Evolutionary conservation across 2,329 filamentous ascomycete genomes (phyloP), one percentile per base, ranked within the genome.

Genomic region (Zalaria sp.): DNA sequence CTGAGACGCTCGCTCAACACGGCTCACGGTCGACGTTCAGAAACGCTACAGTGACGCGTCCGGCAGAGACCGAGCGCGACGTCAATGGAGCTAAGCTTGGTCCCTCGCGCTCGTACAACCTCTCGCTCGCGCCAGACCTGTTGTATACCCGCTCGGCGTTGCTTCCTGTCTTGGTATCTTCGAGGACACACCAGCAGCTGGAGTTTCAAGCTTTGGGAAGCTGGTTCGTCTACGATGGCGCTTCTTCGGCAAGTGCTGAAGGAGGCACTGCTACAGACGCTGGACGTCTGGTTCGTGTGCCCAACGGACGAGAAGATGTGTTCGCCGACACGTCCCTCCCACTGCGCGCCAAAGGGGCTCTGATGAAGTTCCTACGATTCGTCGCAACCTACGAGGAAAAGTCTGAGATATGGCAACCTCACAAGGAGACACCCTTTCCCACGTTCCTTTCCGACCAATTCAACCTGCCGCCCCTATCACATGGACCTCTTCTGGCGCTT

Each of bases 341-440:
- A 37, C 72, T 82, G 50, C 81, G 82, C 49, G 78, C 85, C 4
- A 96, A 96, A 65, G 79, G 89, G 41, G 74, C 75, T 6, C 63
- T 96, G 53, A 94, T 95, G 81, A 93, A 93, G 60, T 93, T 95
- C 53, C 71, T 96, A 54, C 88, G 89, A 59, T 89, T 91, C 57
- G 81, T 94, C 41, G 68, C 79, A 45, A 75, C 86, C 51, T 81
- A 80, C 53, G 75, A 83, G 50, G 73, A 71, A 25, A 74, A 75
- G 54, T 59, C 52, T 39, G 72, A 72, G 40, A 51, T 68, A 3
- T 86, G 81, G 81, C 61, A 76, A 45, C 53, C 65, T 2, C 66
- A 75, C 40, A 73, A 77, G 27, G 59, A 68, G 8, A 61, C 62
- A 40, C 65, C 71, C 0, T 72, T 89, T 38, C 59, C 68, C 2